Evolutionary conservation across 441 rosid genomes (phyloP), one percentile per base, ranked within the genome.

Genomic region (Croton setiger): DNA sequence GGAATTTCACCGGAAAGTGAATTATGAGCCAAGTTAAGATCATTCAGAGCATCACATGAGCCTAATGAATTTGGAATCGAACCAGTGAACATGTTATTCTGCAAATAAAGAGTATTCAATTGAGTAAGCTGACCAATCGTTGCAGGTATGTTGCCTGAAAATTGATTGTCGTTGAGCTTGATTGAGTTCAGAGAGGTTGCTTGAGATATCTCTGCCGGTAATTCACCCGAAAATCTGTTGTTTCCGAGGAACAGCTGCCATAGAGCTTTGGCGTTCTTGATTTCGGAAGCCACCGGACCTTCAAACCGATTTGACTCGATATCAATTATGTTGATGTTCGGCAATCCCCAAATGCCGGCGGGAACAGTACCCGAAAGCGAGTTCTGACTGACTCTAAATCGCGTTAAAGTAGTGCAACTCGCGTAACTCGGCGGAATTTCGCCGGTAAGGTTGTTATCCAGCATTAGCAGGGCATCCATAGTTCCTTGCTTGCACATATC

Each of bases 341-440:
- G 97, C 66, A 94, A 79, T 15, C 98, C 98, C 97, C 99, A 92
- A 33, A 94, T 82, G 23, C 94, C 91, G 0, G 85, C 66, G 0
- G 98, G 99, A 45, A 92, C 84, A 0, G 60, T 70, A 10, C 98
- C 98, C 3, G 91, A 76, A 10, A 94, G 85, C 1, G 82, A 84
- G 75, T 94, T 94, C 2, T 82, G 70, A 66, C 82, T 82, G 12
- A 94, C 96, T 71, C 98, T 82, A 67, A 94, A 92, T 56, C 98
- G 85, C 76, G 51, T 2, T 15, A 94, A 64, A 27, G 87, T 80
- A 51, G 23, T 45, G 73, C 99, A 94, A 63, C 73, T 82, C 7
- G 76, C 90, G 45, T 94, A 94, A n/a, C 77, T 75, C 2, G 81
- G 79, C 0, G 98, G 99, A 62, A 94, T 94, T 17, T 83, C 82